These are phyloP conservation scores for Lentinula lateritia DNA, from an alignment of 768 basidiomycete species.

Conservation along the genomic window DNA sequence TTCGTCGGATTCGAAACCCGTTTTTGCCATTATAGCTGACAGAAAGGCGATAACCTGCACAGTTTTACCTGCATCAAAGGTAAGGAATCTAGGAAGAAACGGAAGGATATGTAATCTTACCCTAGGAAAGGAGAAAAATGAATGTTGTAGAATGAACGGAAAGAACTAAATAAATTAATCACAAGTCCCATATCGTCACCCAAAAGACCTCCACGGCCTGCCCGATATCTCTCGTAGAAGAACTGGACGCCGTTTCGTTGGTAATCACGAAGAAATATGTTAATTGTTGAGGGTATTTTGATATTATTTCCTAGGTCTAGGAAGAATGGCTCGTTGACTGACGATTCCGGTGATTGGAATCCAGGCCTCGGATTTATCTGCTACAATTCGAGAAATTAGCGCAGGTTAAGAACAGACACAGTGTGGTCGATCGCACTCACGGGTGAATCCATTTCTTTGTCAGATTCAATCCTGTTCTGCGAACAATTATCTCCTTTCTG, in stretches of 20 bases:
- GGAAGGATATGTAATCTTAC: conserved; percentile 10
- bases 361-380: conserved; percentile 44
- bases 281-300: conserved; percentile 64
- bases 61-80: conserved; percentile 65
- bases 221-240: conserved; percentile 66
- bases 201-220: conserved; percentile 71
- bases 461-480: not conserved
- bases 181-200: conserved; percentile 96
- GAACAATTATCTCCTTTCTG: not conserved
- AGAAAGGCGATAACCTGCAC: conserved; percentile 90
- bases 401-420: not conserved
- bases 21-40: conserved; percentile 87
- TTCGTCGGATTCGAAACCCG: conserved; percentile 58
- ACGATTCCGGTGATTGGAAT: conserved; percentile 41
- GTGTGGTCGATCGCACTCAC: not conserved
- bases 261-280: conserved; percentile 84
- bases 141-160: not conserved
- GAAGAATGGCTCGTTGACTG: conserved; percentile 36
- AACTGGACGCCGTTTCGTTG: conserved; percentile 85
- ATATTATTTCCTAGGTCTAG: conserved; percentile 43
- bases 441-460: not conserved
- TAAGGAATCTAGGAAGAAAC: not conserved
- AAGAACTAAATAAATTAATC: conserved; percentile 9
- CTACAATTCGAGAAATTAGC: conserved; percentile 16
- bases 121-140: conserved; percentile 14